These are phyloP conservation scores for Petrea volubilis DNA, from an alignment of 257 asterid species.

Conservation along the genomic window DNA sequence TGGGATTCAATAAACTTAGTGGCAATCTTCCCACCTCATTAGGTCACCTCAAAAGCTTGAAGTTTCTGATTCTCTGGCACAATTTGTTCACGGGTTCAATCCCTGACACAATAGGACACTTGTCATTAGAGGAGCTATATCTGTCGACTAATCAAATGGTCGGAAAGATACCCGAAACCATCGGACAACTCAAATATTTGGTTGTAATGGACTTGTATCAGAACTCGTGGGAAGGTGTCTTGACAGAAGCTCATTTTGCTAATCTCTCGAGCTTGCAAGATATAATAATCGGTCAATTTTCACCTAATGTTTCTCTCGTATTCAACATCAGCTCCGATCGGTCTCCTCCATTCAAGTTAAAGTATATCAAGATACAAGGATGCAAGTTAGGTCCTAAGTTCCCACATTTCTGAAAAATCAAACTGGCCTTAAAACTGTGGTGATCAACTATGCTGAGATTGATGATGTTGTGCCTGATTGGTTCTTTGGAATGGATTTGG, in stretches of 20 bases:
- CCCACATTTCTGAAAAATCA: conserved; percentile 35
- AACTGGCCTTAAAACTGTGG: conserved; percentile 21
- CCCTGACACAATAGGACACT: conserved; percentile 32
- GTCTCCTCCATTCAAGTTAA: conserved; percentile 38
- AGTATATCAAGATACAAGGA: conserved; percentile 27
- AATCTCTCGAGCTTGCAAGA: conserved; percentile 36
- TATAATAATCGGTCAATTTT: conserved; percentile 23
- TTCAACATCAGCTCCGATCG: conserved; percentile 31
- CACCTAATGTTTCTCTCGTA: conserved; percentile 18
- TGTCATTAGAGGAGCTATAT: conserved; percentile 31
- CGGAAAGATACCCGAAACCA: conserved; percentile 30
- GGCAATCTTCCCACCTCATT: too few species aligned
- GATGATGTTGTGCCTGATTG: conserved; percentile 35
- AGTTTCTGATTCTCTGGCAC: too few species aligned
- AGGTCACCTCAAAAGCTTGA: too few species aligned
- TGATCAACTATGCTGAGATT: conserved; percentile 29
- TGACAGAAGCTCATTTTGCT: conserved; percentile 38
- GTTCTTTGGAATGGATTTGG: conserved; percentile 32
- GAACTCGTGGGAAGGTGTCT: conserved; percentile 37
- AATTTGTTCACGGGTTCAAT: conserved; percentile 9
- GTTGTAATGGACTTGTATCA: conserved; percentile 19
- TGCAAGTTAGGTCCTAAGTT: conserved; percentile 38
- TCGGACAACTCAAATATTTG: conserved; percentile 34
- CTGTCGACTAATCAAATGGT: conserved; percentile 31
- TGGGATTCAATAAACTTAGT: too few species aligned